These are phyloP conservation scores for Globisporangium recalcitrans DNA, from an alignment of 352 stramenopile genomes.

Conservation along the genomic window DNA sequence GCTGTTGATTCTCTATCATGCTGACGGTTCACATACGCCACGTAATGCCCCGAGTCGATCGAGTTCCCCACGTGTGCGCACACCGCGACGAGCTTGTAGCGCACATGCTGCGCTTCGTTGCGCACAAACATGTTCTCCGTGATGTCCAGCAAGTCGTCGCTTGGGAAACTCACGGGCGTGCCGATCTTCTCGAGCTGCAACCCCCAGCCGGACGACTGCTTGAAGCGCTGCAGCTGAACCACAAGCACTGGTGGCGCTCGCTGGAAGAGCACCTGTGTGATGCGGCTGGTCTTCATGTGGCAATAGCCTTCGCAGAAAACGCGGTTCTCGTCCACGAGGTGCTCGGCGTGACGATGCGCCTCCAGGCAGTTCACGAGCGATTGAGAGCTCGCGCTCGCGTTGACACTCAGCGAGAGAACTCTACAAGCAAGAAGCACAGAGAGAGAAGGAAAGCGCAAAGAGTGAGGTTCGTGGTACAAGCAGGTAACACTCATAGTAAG, in stretches of 20 bases:
- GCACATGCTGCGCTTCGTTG: conserved; percentile 30
- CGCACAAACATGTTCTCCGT: conserved; percentile 63
- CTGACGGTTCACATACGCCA: conserved; percentile 45
- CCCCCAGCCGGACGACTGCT: conserved; percentile 28
- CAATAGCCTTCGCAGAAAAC: conserved; percentile 72
- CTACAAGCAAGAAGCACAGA: conserved; percentile 2
- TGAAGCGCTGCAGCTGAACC: conserved; percentile 70
- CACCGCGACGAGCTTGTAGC: conserved; percentile 59
- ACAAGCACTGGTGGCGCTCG: conserved; percentile 45
- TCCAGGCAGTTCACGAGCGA: conserved; percentile 52
- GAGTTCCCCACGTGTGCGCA: conserved; percentile 65
- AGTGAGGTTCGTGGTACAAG: background rate
- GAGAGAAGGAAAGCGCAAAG: background rate
- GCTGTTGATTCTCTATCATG: conserved; percentile 1
- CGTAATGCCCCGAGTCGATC: conserved; percentile 69
- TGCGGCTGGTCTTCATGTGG: conserved; percentile 53
- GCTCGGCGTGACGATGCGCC: conserved; percentile 44
- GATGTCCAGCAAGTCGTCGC: conserved; percentile 41
- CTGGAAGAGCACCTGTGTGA: conserved; percentile 71
- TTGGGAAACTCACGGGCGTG: conserved; percentile 54
- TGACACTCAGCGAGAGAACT: conserved; percentile 67
- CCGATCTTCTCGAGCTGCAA: conserved; percentile 44
- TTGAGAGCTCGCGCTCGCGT: conserved; percentile 31
- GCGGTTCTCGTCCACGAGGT: conserved; percentile 55
- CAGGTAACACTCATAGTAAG: background rate